phyloP scores from a whole-genome alignment of 2,329 filamentous ascomycete species.

The Aspergillus eucalypticola region DNA sequence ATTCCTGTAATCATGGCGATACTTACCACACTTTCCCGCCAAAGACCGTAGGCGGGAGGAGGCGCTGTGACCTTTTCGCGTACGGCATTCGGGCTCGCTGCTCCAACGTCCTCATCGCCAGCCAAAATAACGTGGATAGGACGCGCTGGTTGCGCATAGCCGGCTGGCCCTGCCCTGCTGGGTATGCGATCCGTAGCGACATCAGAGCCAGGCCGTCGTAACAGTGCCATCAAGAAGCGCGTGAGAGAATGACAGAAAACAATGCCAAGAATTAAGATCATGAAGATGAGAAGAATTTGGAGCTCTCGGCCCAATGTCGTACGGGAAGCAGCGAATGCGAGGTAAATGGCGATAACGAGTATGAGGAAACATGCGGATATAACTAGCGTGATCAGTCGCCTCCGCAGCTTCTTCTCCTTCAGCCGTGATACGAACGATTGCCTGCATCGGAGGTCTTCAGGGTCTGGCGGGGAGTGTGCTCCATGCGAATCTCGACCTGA shows the following conservation, averaged over 20 bases:
- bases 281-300: constrained; percentile 75
- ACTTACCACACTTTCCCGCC: constrained; percentile 79
- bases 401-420: constrained; percentile 55
- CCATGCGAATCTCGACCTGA: constrained; percentile 7
- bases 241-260: constrained; percentile 80
- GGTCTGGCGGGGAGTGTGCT: constrained; percentile 11
- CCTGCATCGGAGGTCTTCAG: constrained; percentile 3
- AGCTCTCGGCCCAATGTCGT: constrained; percentile 68
- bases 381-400: constrained; percentile 61
- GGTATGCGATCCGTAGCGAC: constrained; percentile 42
- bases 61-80: constrained; percentile 57
- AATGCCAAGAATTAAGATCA: constrained; percentile 71
- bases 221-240: constrained; percentile 67
- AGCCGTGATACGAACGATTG: constrained; percentile 46
- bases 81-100: constrained; percentile 47
- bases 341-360: constrained; percentile 64
- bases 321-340: constrained; percentile 68
- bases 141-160: constrained; percentile 68
- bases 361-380: constrained; percentile 66
- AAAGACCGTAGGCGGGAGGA: constrained; percentile 83
- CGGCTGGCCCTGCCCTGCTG: constrained; percentile 57
- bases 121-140: constrained; percentile 78
- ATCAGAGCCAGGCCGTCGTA: constrained; percentile 43
- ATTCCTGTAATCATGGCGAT: background rate
- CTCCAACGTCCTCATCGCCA: constrained; percentile 68